Percentiles rank a stretch among this genome's conserved stretches.
phyloP scores from a whole-genome alignment of 805 yeast species.

The Danielia reshetovae region DNA sequence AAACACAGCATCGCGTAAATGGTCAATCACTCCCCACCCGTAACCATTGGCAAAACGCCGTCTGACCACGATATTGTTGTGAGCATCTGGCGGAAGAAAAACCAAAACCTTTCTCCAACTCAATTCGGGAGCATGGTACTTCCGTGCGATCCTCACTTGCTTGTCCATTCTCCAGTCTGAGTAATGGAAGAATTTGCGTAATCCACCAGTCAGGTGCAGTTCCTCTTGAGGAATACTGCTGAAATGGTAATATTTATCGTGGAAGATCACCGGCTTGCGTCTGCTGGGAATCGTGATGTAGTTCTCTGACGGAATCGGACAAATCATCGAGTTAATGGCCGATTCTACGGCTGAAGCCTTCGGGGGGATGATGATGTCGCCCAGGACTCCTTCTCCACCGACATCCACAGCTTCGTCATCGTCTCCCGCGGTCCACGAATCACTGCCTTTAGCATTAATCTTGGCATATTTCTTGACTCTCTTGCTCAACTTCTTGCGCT shows the following conservation, averaged over 20 bases:
- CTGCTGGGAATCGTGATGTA: constrained; percentile 31
- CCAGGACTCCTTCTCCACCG: constrained; percentile 1
- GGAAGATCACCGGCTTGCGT: constrained; percentile 38
- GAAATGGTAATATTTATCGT: constrained; percentile 38
- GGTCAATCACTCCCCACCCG: constrained; percentile 47
- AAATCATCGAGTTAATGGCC: constrained; percentile 35
- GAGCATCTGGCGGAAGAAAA: constrained; percentile 43
- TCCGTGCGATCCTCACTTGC: constrained; percentile 39
- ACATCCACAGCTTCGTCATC: constrained; percentile 1
- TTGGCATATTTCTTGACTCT: constrained; percentile 11
- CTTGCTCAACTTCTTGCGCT: constrained; percentile 4
- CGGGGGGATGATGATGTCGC: constrained; percentile 39
- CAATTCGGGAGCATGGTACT: constrained; percentile 33
- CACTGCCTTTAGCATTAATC: constrained; percentile 19
- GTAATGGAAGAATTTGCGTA: constrained; percentile 22
- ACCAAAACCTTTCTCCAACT: constrained; percentile 45
- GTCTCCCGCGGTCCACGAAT: constrained; percentile 3
- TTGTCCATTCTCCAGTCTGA: constrained; percentile 34
- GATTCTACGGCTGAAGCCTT: constrained; percentile 41
- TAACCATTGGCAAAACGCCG: constrained; percentile 42
- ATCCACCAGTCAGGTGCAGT: constrained; percentile 5
- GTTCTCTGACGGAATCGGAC: constrained; percentile 36
- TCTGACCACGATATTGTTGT: constrained; percentile 41
- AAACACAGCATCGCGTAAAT: constrained; percentile 29
- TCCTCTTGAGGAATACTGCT: constrained; percentile 26